phyloP scores from a whole-genome alignment of 805 yeast species.

The Candida silvicultrix region DNA sequence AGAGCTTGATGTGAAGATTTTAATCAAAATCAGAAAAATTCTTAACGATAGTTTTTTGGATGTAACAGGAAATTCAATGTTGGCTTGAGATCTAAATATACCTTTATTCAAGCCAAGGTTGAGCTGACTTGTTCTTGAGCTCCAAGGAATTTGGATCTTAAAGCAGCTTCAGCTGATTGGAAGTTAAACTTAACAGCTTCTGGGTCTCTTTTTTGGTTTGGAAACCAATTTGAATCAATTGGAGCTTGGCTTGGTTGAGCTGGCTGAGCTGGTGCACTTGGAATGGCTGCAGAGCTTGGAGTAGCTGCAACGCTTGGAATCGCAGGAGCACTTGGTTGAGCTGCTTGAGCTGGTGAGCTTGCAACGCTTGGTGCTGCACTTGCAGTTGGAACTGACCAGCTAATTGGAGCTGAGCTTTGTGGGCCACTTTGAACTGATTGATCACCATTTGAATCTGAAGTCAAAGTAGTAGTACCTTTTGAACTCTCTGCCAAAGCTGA shows the following conservation, averaged over 20 bases:
- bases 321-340: not conserved
- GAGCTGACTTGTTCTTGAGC: not conserved
- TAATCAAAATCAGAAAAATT: too few relatives aligned
- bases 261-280: not conserved
- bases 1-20: too few relatives aligned
- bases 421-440: not conserved
- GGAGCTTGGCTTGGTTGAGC: not conserved
- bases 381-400: not conserved
- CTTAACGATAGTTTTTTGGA: too few relatives aligned
- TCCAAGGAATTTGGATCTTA: not conserved
- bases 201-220: not conserved
- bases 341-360: not conserved
- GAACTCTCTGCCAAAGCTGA: not conserved
- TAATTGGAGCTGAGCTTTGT: not conserved
- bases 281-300: not conserved
- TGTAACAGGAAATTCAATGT: too few relatives aligned
- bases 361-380: not conserved
- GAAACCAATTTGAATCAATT: not conserved
- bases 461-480: not conserved
- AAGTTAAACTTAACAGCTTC: not conserved
- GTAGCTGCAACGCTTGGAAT: not conserved
- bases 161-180: not conserved
- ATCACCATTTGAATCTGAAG: not conserved
- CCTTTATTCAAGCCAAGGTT: too few relatives aligned
- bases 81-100: too few relatives aligned